Percentiles rank a stretch among this genome's conserved stretches.
Evolutionary conservation across 2,329 filamentous ascomycete species (phyloP).

Genomic region (Beauveria medogensis): DNA sequence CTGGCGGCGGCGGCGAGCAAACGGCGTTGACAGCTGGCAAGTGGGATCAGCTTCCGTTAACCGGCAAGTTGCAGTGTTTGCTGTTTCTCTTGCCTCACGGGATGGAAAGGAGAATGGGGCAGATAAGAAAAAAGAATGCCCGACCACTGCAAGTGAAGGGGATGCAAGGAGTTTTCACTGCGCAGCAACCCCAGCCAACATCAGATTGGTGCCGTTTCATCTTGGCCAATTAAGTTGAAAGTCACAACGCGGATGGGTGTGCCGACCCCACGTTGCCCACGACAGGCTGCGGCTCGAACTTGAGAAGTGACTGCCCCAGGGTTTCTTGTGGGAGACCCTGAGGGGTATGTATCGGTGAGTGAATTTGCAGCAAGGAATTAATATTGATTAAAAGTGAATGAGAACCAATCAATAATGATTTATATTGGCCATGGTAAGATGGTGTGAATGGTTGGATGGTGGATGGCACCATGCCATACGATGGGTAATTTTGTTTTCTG

Average conservation of each 20-base stretch:
- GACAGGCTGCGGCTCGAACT: too few relatives aligned
- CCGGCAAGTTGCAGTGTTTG: neutral
- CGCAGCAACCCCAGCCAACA: neutral
- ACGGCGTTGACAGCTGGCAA: neutral
- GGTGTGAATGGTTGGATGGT: too few relatives aligned
- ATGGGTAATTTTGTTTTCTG: too few relatives aligned
- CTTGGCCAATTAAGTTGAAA: neutral
- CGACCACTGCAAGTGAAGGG: neutral
- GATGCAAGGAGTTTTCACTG: neutral
- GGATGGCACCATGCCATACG: too few relatives aligned
- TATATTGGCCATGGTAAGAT: too few relatives aligned
- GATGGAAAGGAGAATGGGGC: neutral
- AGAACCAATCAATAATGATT: too few relatives aligned
- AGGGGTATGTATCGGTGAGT: too few relatives aligned
- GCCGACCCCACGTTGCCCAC: neutral
- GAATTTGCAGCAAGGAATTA: neutral
- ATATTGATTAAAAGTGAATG: neutral
- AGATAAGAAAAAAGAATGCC: neutral
- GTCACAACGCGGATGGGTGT: neutral
- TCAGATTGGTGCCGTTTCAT: neutral
- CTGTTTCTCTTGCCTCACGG: neutral
- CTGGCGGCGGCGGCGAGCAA: neutral
- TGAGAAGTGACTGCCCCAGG: neutral
- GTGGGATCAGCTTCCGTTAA: neutral
- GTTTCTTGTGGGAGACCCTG: neutral